Conservation (phyloP, 352 stramenopile genomes). For the Phytopythium boreale region DNA sequence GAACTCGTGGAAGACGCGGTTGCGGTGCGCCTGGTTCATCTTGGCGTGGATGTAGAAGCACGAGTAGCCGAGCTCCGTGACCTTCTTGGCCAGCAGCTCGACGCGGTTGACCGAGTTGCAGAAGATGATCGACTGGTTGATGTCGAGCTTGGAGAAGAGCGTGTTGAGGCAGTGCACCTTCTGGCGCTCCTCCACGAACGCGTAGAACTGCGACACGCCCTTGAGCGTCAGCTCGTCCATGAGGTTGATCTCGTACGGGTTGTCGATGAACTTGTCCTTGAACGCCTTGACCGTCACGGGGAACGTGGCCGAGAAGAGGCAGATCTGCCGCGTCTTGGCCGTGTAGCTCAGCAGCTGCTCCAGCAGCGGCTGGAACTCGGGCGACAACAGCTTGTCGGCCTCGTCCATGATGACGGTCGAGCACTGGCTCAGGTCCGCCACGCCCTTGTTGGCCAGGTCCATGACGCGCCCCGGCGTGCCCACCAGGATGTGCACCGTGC, state of each 20-base stretch:
- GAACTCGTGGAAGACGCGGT: constrained; percentile 99
- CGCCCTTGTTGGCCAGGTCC: constrained; percentile 97
- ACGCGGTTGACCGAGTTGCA: constrained; percentile 99
- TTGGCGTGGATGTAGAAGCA: constrained; percentile 99
- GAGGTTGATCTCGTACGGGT: constrained; percentile 99
- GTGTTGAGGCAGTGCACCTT: constrained; percentile 99
- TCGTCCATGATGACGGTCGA: constrained; percentile 99
- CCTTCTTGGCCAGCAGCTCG: constrained; percentile 99
- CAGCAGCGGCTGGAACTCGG: constrained; percentile 97
- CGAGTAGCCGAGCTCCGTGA: constrained; percentile 98
- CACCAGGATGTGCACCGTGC: constrained; percentile 98
- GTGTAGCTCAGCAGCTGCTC: constrained; percentile 97
- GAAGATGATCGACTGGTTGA: constrained; percentile 99
- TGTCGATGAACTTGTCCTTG: constrained; percentile 98
- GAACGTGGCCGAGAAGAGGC: constrained; percentile 99
- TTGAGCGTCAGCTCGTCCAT: constrained; percentile 99
- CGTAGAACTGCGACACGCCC: constrained; percentile 99
- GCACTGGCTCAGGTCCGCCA: constrained; percentile 96
- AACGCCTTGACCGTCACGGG: constrained; percentile 99
- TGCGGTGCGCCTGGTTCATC: constrained; percentile 99
- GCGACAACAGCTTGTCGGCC: constrained; percentile 98
- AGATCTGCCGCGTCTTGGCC: constrained; percentile 96
- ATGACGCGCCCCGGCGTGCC: constrained; percentile 98
- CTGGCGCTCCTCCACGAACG: constrained; percentile 98
- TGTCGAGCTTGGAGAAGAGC: constrained; percentile 98